Conservation (phyloP, 371 early-diverging fungal genomes). For the Circinella umbellata region DNA sequence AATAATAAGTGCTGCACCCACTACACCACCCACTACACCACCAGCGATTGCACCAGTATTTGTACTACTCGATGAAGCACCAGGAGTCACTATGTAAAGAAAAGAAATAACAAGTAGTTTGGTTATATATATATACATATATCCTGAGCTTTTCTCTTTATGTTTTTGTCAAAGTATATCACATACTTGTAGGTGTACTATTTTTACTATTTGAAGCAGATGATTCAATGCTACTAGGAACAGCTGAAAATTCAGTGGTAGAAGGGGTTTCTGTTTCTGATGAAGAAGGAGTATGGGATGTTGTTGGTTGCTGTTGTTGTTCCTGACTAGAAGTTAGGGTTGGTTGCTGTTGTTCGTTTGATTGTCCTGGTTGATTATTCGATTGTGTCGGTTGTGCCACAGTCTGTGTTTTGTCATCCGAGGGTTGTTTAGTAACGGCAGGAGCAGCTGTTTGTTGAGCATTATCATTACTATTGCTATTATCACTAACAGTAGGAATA, state of each 20-base stretch:
- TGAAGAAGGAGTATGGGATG: not conserved
- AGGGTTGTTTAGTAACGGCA: not conserved
- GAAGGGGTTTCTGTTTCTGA: not conserved
- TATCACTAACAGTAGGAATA: not conserved
- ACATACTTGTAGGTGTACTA: not conserved
- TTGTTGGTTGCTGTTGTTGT: not conserved
- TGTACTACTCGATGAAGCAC: not conserved
- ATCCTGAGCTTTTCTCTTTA: not conserved
- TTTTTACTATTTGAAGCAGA: not conserved
- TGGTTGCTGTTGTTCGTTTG: not conserved
- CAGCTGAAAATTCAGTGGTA: not conserved
- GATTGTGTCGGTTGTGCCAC: not conserved
- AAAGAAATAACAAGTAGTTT: too few relatives aligned
- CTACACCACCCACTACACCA: conserved; percentile 22
- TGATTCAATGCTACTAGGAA: not conserved
- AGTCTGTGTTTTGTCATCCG: not conserved
- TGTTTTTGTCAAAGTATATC: too few relatives aligned
- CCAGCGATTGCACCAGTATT: conserved; percentile 24
- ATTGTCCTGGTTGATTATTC: not conserved
- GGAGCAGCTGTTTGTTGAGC: conserved; percentile 1
- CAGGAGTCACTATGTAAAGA: not conserved
- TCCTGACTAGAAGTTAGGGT: not conserved
- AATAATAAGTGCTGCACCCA: conserved; percentile 15
- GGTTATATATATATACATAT: too few relatives aligned
- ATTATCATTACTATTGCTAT: not conserved